Base-by-base conservation (phyloP, 2,329 filamentous ascomycete genomes). In the Calonectria pseudoturangicola region DNA sequence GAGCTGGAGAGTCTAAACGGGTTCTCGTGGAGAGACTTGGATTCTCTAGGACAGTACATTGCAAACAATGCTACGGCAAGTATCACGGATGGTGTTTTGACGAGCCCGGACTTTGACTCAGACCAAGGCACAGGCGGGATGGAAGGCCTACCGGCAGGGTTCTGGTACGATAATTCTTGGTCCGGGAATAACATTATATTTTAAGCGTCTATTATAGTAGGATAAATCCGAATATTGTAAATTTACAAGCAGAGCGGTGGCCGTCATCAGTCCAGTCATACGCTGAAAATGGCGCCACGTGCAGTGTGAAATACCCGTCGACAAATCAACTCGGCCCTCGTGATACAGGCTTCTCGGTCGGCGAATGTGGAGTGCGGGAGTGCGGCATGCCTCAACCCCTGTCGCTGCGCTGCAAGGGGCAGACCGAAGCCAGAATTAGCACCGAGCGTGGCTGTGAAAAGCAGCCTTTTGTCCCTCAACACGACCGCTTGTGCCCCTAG, bases 21-120 rank as follows among this genome's bases (percentile, higher is more conserved):
- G 51, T 92, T 92, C 80, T 91, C 89, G 0, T 92, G 90, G 90
- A 84, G 91, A 1, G 89, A 92, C 77, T 82, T 92, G 6, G 88
- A 89, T 70, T 90, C 90, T 2, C 87, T 92, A 2, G 89, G 89
- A 0, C 89, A 92, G 73, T 91, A 89, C 71, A 84, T 84, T 54
- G 79, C 77, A 13, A 78, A 76, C 51, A 77, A 81, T 39, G 75
- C 76, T 27, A 63, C 78, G 3, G 73, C 77, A 4, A 73, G 71
- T 60, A 73, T 76, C 45, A 68, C 74, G 6, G 79, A 81, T 56
- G 77, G 79, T n/a, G 77, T 79, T 66, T 54, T 81, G 33, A 77
- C 78, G 15, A 77, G 75, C 28, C 70, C 75, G 3, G 78, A 80
- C 12, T 78, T 79, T 39, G 78, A 78, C 54, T 80, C 78, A 66